phyloP scores from a whole-genome alignment of 2,329 filamentous ascomycete species.

The Epicoccum sorghinum region DNA sequence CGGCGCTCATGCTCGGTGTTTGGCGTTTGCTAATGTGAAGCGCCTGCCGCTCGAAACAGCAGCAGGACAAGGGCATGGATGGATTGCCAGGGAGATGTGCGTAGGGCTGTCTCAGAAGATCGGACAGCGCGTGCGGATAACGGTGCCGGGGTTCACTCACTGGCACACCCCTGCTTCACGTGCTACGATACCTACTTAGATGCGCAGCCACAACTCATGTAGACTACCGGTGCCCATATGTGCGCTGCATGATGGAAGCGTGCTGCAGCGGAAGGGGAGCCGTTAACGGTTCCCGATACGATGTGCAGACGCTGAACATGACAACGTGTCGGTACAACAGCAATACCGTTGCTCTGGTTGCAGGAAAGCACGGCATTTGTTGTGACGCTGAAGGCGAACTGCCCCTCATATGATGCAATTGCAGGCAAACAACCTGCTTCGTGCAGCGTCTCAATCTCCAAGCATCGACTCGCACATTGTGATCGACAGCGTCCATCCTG shows the following conservation, averaged over 20 bases:
- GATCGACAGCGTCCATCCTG: neutral
- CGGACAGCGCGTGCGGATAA: constrained; percentile 6
- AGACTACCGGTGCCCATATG: neutral
- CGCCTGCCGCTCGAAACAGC: constrained; percentile 3
- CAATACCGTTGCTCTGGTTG: constrained; percentile 22
- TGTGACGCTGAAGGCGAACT: constrained; percentile 18
- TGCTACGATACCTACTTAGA: constrained; percentile 23
- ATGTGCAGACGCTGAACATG: constrained; percentile 16
- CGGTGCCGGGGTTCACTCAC: constrained; percentile 11
- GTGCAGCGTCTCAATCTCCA: constrained; percentile 5
- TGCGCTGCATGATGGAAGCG: constrained; percentile 21
- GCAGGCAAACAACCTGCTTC: constrained; percentile 19
- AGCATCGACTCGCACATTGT: constrained; percentile 2
- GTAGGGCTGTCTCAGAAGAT: constrained; percentile 13
- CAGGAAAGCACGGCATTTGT: constrained; percentile 24
- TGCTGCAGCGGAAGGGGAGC: constrained; percentile 18
- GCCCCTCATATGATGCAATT: constrained; percentile 34
- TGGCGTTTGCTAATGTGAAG: constrained; percentile 69
- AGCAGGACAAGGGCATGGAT: constrained; percentile 1
- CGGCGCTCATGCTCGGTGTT: constrained; percentile 69
- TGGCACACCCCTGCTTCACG: constrained; percentile 24
- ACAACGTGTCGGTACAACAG: constrained; percentile 19
- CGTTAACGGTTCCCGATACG: constrained; percentile 20
- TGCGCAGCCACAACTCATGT: constrained; percentile 20
- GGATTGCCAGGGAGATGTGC: neutral